Conservation (phyloP, 768 basidiomycete genomes). For the Psilocybe cubensis region DNA sequence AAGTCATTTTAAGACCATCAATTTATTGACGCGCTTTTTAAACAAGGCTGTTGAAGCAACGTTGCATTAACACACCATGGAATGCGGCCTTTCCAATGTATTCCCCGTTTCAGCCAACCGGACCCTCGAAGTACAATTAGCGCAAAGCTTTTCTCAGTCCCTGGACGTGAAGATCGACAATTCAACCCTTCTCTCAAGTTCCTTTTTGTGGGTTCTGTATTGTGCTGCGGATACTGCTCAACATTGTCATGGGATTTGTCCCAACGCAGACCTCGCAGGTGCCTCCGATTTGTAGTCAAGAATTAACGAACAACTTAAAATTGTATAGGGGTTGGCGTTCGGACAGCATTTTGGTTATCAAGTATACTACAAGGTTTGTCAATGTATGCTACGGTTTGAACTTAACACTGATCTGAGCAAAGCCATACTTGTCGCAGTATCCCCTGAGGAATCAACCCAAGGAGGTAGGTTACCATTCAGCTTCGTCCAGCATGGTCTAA, state of each 20-base stretch:
- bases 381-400: not conserved
- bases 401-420: not conserved
- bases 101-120: slow-evolving; percentile 9
- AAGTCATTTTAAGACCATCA: too few relatives aligned
- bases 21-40: too few relatives aligned
- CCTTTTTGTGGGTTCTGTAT: slow-evolving; percentile 9
- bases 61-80: not conserved
- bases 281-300: not conserved
- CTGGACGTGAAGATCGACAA: slow-evolving; percentile 4
- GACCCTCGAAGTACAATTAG: slow-evolving; percentile 6
- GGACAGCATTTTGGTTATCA: slow-evolving; percentile 19
- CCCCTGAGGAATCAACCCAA: slow-evolving; percentile 18
- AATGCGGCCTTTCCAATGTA: slow-evolving; percentile 6
- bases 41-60: too few relatives aligned
- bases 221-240: slow-evolving; percentile 16
- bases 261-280: slow-evolving; percentile 22
- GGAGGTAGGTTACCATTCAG: slow-evolving; percentile 6
- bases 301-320: too few relatives aligned
- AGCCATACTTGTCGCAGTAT: slow-evolving; percentile 16
- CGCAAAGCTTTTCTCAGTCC: slow-evolving; percentile 6
- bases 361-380: slow-evolving; percentile 17
- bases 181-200: not conserved
- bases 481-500: too few relatives aligned
- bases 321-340: slow-evolving; percentile 15
- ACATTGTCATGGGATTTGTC: slow-evolving; percentile 17